Evolutionary conservation across 805 yeast genomes (phyloP), one percentile per base, ranked within the genome.

Genomic region (Blastobotrys attinorum): DNA sequence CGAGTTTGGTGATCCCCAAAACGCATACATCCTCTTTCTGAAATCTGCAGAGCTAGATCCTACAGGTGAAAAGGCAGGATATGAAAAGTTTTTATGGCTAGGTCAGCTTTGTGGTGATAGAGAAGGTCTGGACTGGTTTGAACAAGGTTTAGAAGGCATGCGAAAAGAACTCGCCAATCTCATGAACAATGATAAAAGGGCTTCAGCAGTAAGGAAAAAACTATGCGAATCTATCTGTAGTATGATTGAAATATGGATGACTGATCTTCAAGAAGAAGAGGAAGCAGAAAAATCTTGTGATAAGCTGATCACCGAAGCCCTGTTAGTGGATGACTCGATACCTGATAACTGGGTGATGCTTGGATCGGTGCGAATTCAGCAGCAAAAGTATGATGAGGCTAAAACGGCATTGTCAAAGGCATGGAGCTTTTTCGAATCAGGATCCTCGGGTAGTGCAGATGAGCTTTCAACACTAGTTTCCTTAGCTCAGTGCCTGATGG

Each of bases 251-350:
- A 57, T 58, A 39, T 89, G 96, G 96, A 86, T 88, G 97, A 90
- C 97, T 1, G 97, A 90, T 67, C 68, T 89, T 50, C 89, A 97
- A 67, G 87, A 89, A 96, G 95, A 86, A 56, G 78, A 78, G 2
- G 79, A 81, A 52, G 97, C 97, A 2, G 97, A 92, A 63, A 18
- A 61, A 6, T 73, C 77, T 60, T 92, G 97, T 65, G 83, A 88
- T 54, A 70, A 70, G 44, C 69, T 85, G 51, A 81, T 89, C 43
- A 63, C 73, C 8, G 75, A 74, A 52, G 78, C 94, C 1, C 63
- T 86, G 56, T 64, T 74, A 42, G 62, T 84, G 27, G 67, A 68
- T 18, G 56, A 59, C 2, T 54, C 61, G 25, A 79, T 83, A 46
- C 83, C 95, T 1, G 97, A 89, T 61, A 75, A 86, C 1, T 85